Evolutionary conservation across 225 moss, liverwort and hornwort genomes (phyloP).

Genomic region (Physcomitrium patens): DNA sequence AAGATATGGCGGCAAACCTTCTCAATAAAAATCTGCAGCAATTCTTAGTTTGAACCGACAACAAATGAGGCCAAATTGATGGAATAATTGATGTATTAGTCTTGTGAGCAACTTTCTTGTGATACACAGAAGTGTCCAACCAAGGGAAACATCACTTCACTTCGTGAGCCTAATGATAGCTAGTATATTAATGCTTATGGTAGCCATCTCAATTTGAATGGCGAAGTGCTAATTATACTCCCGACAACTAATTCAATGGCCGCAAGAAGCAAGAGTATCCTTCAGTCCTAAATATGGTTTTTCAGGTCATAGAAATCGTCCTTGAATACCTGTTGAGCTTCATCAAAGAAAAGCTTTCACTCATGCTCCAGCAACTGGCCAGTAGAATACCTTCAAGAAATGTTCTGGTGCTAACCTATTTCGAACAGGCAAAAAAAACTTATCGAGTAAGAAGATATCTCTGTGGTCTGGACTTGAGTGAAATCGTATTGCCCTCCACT

Average conservation of each 20-base stretch:
- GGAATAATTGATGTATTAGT: too few relatives aligned
- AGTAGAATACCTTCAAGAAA: slow-evolving; percentile 28
- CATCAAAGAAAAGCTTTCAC: neutral
- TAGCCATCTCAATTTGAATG: neutral
- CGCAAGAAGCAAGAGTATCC: neutral
- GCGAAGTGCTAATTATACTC: neutral
- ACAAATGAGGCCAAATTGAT: too few relatives aligned
- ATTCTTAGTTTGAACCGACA: too few relatives aligned
- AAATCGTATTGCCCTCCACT: slow-evolving; percentile 73
- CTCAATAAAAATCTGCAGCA: too few relatives aligned
- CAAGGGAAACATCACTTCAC: neutral
- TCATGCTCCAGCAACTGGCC: slow-evolving; percentile 6
- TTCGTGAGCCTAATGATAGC: neutral
- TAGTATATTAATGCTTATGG: neutral
- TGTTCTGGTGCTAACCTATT: slow-evolving; percentile 29
- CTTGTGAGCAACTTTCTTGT: neutral
- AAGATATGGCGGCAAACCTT: too few relatives aligned
- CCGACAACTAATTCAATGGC: neutral
- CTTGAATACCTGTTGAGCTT: too few relatives aligned
- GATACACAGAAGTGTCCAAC: neutral
- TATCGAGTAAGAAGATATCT: neutral
- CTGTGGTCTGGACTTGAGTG: slow-evolving; percentile 42
- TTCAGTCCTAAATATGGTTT: neutral
- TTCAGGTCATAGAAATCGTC: neutral
- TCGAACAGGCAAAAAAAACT: neutral